phyloP scores from a whole-genome alignment of 108 stramenopile species.

The Schizochytrium sp. region DNA sequence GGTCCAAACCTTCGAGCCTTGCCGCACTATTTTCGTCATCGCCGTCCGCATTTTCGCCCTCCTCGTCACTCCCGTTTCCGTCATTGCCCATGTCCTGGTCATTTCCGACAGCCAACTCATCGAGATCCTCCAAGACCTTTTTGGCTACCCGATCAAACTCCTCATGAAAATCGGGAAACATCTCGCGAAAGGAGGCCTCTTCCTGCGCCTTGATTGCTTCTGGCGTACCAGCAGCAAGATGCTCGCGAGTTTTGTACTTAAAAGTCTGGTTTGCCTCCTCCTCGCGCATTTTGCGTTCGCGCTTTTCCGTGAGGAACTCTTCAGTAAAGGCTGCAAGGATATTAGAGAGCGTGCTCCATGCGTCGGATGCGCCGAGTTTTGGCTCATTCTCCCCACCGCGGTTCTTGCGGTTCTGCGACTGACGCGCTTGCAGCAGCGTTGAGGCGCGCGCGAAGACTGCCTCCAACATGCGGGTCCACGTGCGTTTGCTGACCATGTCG shows the following conservation, averaged over 20 bases:
- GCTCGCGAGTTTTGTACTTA: not conserved
- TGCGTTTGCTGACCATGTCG: not conserved
- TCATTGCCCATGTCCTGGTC: not conserved
- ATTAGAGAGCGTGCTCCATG: not conserved
- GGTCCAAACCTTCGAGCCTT: not conserved
- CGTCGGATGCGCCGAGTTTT: not conserved
- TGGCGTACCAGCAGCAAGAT: not conserved
- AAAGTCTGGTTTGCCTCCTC: not conserved
- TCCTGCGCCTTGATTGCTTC: slow-evolving; percentile 34
- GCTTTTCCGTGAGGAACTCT: not conserved
- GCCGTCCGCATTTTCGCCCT: not conserved
- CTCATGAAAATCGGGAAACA: slow-evolving; percentile 74
- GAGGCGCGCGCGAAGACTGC: not conserved
- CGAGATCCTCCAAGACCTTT: not conserved
- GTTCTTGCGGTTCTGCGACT: too few relatives aligned
- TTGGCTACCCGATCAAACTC: slow-evolving; percentile 56
- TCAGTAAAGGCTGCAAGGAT: not conserved
- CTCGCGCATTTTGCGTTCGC: not conserved
- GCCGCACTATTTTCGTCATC: not conserved
- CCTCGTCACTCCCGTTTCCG: not conserved
- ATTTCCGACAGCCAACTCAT: not conserved
- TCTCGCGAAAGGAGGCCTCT: slow-evolving; percentile 62
- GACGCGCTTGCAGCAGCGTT: too few relatives aligned
- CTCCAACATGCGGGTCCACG: not conserved
- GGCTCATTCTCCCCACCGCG: too few relatives aligned